Base-by-base conservation (phyloP, 116 monocot species). In the Papilionanthe hybrid region DNA sequence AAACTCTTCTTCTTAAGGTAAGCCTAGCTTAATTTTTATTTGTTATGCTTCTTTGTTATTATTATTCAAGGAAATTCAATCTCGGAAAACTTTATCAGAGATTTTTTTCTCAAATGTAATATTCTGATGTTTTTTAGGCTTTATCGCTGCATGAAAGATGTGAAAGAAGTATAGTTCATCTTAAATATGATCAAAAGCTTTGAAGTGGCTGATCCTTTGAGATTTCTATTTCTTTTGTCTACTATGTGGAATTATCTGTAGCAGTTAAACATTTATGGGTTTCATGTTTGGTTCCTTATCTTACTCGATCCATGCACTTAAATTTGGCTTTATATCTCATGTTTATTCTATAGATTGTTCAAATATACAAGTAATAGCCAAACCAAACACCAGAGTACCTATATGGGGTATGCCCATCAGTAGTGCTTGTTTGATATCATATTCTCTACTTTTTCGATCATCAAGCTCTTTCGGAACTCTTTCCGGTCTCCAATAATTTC, bases 1-100 rank as follows among this genome's bases (percentile, higher is more conserved):
- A 91, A 79, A 42, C 32, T 8, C 93, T 96, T 82, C 93, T 96
- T 80, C 96, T 96, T 77, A 86, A 93, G 96, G 96, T 93, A 60
- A 29, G 29, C 48, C 50, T 75, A 25, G 8, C 73, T 73, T 73
- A 11, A 73, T 73, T 1, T 0, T 37, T 73, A 22, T 73, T 18
- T 44, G 43, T 73, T 37, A 44, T 73, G 22, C 9, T 73, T 73
- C 42, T 9, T 44, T 73, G 28, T 69, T 0, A 28, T 69, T 13
- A 53, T 15, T 53, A 53, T 17, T 53, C 69, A 13, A 22, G 0
- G 23, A 63, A 25, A 23, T 63, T 63, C 25, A 63, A 25, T 63
- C 22, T 63, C 0, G 23, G 25, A 0, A 9, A 7, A 63, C 63
- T 63, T 23, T 25, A 63, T 1, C 7, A 1, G 7, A 63, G 12